Percentiles rank a stretch among this genome's conserved stretches.
Evolutionary conservation across 768 basidiomycete genomes (phyloP).

Genomic region (Boletus bicolor): DNA sequence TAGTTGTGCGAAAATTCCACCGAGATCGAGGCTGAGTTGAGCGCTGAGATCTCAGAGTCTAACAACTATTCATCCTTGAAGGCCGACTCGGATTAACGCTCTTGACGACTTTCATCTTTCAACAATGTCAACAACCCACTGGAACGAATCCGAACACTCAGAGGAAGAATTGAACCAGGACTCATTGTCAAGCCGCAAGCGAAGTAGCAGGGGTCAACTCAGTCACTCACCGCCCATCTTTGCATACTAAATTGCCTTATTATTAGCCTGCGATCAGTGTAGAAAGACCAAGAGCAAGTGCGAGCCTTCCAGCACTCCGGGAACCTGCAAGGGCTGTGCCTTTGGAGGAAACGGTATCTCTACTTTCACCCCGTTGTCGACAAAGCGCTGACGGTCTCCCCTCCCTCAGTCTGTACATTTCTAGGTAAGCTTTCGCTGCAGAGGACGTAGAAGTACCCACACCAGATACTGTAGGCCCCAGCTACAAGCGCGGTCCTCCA

Average conservation of each 20-base stretch:
- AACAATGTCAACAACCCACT: conserved; percentile 35
- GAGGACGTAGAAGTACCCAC: not conserved
- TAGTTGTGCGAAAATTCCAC: conserved; percentile 19
- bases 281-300: conserved; percentile 88
- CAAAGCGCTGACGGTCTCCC: conserved; percentile 13
- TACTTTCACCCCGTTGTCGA: not conserved
- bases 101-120: conserved; percentile 1
- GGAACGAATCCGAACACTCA: conserved; percentile 59
- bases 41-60: too few species aligned
- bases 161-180: conserved; percentile 52
- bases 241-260: conserved; percentile 12
- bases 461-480: conserved; percentile 50
- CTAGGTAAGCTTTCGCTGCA: conserved; percentile 39
- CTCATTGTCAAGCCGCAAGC: conserved; percentile 45
- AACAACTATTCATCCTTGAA: conserved; percentile 8
- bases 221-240: conserved; percentile 3
- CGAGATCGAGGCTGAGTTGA: not conserved
- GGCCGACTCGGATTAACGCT: not conserved
- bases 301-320: conserved; percentile 51
- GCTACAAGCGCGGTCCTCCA: conserved; percentile 80
- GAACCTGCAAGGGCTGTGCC: conserved; percentile 62
- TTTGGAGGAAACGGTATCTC: conserved; percentile 51
- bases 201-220: conserved; percentile 58
- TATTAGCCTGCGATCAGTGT: conserved; percentile 80
- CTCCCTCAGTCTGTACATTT: conserved; percentile 58